Conservation (phyloP, 208 protist genomes). For the Crithidia acanthocephali region DNA sequence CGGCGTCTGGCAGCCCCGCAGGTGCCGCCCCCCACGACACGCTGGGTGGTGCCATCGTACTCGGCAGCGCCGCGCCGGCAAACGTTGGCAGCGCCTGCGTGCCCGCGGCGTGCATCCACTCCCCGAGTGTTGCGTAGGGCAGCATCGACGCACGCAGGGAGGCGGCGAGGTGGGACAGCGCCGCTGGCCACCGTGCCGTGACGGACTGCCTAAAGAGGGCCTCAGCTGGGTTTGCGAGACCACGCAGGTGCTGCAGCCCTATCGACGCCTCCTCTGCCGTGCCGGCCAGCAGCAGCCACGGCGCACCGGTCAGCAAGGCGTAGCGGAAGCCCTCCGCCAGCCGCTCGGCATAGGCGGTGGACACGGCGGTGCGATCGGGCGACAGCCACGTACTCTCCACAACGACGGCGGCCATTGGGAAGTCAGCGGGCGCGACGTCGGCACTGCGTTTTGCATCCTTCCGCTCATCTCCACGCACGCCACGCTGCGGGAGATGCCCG, state of each 20-base stretch:
- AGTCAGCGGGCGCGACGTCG: background rate
- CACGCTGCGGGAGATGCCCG: too few species aligned
- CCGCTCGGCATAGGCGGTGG: slow-evolving; percentile 37
- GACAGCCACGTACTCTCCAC: slow-evolving; percentile 39
- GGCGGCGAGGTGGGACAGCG: background rate
- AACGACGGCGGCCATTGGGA: slow-evolving; percentile 41
- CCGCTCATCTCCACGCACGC: background rate
- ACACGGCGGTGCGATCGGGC: slow-evolving; percentile 28
- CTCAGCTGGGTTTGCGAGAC: slow-evolving; percentile 16
- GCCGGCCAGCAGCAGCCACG: slow-evolving; percentile 63
- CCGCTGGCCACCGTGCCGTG: slow-evolving; percentile 9
- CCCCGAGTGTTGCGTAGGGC: slow-evolving; percentile 13
- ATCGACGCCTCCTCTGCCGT: slow-evolving; percentile 27
- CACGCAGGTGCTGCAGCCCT: slow-evolving; percentile 33
- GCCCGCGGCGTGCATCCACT: slow-evolving; percentile 25
- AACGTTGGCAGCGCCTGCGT: slow-evolving; percentile 15
- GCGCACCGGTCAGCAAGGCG: slow-evolving; percentile 63
- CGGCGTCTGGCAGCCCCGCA: background rate
- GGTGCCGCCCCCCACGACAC: background rate
- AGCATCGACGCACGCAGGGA: slow-evolving; percentile 24
- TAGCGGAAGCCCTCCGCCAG: slow-evolving; percentile 53
- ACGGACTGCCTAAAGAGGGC: slow-evolving; percentile 13
- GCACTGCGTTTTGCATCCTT: background rate
- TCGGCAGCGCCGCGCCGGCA: background rate
- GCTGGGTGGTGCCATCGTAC: background rate